Evolutionary conservation across 306 rosid genomes (phyloP).

Genomic region (Rosa persica): DNA sequence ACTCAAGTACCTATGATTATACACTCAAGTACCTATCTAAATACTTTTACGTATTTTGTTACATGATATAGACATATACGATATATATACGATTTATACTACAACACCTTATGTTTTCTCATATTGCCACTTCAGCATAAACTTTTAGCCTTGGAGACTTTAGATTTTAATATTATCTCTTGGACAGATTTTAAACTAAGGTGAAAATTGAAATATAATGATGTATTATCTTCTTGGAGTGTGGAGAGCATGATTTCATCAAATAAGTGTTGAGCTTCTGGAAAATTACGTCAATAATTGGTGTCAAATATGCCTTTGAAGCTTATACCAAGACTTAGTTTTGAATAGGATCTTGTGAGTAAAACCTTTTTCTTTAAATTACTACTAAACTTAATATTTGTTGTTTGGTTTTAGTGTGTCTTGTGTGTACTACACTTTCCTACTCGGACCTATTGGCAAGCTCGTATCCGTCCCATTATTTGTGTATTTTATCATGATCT

Average conservation of each 20-base stretch:
- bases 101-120: not conserved
- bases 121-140: not conserved
- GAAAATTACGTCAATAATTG: not conserved
- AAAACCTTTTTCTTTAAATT: too few species aligned
- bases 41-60: too few species aligned
- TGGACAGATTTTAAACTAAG: not conserved
- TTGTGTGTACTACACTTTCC: not conserved
- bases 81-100: too few species aligned
- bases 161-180: too few species aligned
- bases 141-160: not conserved
- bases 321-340: not conserved
- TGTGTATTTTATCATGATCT: not conserved
- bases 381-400: not conserved
- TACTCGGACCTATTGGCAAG: not conserved
- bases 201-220: not conserved
- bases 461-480: not conserved
- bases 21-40: too few species aligned
- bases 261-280: not conserved
- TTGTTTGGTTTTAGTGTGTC: not conserved
- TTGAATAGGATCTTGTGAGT: not conserved
- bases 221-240: not conserved
- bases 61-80: too few species aligned
- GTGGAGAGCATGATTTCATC: not conserved
- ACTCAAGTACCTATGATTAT: too few species aligned
- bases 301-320: not conserved